These are phyloP conservation scores for Aureobasidium sp. DNA, from an alignment of 2,329 filamentous ascomycete genomes.

Conservation along the genomic window DNA sequence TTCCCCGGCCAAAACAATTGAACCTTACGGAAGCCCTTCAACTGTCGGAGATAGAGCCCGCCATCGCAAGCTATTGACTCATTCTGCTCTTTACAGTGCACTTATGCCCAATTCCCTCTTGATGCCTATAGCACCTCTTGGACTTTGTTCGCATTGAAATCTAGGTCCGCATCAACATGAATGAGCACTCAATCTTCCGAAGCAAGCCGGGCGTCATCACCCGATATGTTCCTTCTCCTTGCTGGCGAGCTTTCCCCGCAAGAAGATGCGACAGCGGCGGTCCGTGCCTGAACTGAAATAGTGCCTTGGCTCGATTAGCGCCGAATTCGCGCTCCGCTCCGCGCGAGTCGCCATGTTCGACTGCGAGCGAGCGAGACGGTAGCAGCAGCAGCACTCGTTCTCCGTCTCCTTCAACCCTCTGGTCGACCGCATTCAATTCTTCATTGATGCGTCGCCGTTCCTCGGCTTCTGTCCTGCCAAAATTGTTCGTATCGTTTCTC, in stretches of 20 bases:
- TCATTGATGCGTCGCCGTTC: conserved; percentile 8
- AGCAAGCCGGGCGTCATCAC: neutral
- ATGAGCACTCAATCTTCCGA: neutral
- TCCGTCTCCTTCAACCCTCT: neutral
- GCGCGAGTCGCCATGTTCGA: neutral
- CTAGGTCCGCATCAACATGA: neutral
- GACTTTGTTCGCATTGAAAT: neutral
- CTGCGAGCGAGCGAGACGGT: too few species aligned
- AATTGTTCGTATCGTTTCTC: conserved; percentile 16
- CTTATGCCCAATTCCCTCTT: neutral
- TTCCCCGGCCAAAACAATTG: neutral
- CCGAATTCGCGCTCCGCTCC: neutral
- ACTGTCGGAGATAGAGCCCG: neutral
- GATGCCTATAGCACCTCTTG: neutral
- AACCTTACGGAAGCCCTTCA: neutral
- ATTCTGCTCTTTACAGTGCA: neutral
- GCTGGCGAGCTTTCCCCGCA: neutral
- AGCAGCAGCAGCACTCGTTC: neutral
- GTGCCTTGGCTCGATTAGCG: neutral
- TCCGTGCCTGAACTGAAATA: neutral
- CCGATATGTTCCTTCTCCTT: neutral
- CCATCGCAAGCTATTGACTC: too few species aligned
- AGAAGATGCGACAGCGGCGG: neutral
- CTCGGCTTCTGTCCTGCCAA: neutral
- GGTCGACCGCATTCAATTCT: conserved; percentile 4